Evolutionary conservation across 2,329 filamentous ascomycete genomes (phyloP).

Genomic region (Chaetomiaceae sp.): DNA sequence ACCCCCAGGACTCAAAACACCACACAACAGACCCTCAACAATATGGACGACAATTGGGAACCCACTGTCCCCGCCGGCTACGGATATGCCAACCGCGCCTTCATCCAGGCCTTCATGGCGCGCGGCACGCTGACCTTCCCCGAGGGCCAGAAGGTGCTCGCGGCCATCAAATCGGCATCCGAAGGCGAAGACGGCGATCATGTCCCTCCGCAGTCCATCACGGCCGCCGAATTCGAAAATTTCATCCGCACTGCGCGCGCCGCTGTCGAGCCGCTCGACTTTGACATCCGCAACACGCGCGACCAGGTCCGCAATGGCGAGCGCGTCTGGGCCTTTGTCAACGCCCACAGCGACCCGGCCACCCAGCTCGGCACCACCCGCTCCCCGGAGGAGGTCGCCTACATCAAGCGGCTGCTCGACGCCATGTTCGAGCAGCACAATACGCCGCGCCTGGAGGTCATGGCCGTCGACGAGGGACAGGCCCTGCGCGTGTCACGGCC

Average conservation of each 20-base stretch:
- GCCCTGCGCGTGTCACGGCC: constrained; percentile 65
- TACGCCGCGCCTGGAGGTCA: constrained; percentile 69
- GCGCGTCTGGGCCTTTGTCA: constrained; percentile 78
- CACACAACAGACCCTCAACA: neutral
- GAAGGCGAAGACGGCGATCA: constrained; percentile 23
- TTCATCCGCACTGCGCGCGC: constrained; percentile 68
- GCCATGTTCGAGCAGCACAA: constrained; percentile 91
- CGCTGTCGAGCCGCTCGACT: constrained; percentile 73
- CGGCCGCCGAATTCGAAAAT: constrained; percentile 59
- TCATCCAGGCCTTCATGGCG: constrained; percentile 82
- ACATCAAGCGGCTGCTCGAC: constrained; percentile 81
- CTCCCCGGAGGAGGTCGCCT: constrained; percentile 78
- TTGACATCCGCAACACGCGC: constrained; percentile 72
- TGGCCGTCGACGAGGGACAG: constrained; percentile 76
- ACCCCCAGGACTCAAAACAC: neutral
- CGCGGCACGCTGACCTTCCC: constrained; percentile 71
- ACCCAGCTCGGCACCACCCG: constrained; percentile 84
- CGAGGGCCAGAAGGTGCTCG: constrained; percentile 69
- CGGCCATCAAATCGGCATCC: constrained; percentile 62
- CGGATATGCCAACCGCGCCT: constrained; percentile 70
- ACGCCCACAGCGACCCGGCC: constrained; percentile 76
- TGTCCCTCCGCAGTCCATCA: constrained; percentile 58
- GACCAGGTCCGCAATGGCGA: constrained; percentile 60
- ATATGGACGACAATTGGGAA: constrained; percentile 29
- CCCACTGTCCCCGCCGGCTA: constrained; percentile 36